Base-by-base conservation (phyloP, 2,329 filamentous ascomycete genomes). In the Ophiostoma perfectum region DNA sequence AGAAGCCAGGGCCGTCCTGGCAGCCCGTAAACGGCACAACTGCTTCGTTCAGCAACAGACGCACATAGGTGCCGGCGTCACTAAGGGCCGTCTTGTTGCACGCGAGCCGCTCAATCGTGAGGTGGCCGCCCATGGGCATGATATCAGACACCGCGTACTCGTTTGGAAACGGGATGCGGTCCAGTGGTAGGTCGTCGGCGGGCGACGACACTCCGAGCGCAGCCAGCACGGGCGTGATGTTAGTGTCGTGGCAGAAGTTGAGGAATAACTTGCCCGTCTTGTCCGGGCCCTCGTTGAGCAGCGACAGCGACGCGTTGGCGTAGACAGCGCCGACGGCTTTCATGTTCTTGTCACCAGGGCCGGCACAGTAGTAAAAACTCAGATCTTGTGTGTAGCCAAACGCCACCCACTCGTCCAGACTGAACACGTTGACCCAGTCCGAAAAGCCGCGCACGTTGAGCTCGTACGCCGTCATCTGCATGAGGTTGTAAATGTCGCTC, bases 341-440 rank as follows among this genome's bases (percentile, higher is more conserved):
- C 69, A 70, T 71, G 66, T 70, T 70, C 49, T 65, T 65, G 67
- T 71, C 67, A 1, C 84, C 86, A 0, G 85, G 84, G 0, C 88
- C 87, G 1, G 81, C 79, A n/a, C 86, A 86, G 73, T 90, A 89
- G 77, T 86, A 89, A 75, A 90, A 90, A 38, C 86, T 82, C 52
- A 91, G 77, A 73, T 90, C 88, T 71, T 90, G 86, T 1, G 82
- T 81, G 75, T 90, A 91, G 73, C 90, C 87, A 71, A 90, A 90
- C 72, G 83, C 78, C 27, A 82, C 78, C 70, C 89, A 80, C 75
- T 91, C 88, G 2, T 85, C 79, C 38, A 88, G 79, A 3, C 82
- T 87, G 73, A 90, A 87, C 12, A 88, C 80, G 65, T 79, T 79
- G 74, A 88, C 90, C 80, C 86, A 90, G 0, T 86, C 84, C 5